Conservation (phyloP, 2,329 filamentous ascomycete genomes). For the Colletotrichum nymphaeae region DNA sequence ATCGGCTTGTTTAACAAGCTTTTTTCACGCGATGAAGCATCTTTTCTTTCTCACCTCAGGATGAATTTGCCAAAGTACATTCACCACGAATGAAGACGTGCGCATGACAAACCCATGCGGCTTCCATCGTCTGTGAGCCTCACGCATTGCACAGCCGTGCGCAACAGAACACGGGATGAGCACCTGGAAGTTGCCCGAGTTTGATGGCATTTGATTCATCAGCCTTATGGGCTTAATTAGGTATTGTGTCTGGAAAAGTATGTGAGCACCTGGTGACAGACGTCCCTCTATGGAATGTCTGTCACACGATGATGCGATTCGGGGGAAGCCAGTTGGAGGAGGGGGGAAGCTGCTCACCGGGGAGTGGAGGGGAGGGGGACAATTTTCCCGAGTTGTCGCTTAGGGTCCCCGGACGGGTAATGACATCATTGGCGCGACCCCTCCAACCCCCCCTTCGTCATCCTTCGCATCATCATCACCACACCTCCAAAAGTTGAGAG, state of each 20-base stretch:
- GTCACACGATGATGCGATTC: not conserved
- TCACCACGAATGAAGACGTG: not conserved
- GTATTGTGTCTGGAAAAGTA: not conserved
- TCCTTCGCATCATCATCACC: slow-evolving; percentile 31
- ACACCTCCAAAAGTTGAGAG: not conserved
- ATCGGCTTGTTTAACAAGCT: not conserved
- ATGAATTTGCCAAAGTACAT: not conserved
- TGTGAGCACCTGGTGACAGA: not conserved
- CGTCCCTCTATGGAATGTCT: not conserved
- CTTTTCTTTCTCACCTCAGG: not conserved
- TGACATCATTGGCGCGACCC: slow-evolving; percentile 35
- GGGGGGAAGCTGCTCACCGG: too few relatives aligned
- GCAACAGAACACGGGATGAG: not conserved
- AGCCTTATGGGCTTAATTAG: not conserved
- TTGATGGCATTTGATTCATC: not conserved
- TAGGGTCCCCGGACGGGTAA: not conserved
- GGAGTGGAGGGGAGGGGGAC: slow-evolving; percentile 1
- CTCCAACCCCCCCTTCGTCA: slow-evolving; percentile 27
- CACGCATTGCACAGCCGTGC: not conserved
- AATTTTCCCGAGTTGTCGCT: slow-evolving; percentile 16
- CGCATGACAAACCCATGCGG: not conserved
- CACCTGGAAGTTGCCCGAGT: not conserved
- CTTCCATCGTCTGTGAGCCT: not conserved
- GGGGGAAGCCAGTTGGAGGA: not conserved
- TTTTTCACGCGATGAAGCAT: not conserved